Conservation (phyloP, 805 yeast genomes). For the Metschnikowia peoriensis region DNA sequence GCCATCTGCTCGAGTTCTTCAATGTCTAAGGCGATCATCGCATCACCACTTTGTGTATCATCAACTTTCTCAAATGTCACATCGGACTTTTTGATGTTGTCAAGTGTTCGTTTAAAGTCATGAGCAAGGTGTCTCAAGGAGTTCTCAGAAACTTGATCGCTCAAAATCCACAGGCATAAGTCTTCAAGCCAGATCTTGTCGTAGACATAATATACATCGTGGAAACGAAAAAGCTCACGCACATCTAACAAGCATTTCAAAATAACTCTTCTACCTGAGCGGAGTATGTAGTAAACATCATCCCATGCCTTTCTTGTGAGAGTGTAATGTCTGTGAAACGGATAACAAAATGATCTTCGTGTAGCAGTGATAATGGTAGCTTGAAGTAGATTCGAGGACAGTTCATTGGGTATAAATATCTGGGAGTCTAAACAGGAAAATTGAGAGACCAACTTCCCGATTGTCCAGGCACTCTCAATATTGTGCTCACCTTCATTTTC, state of each 20-base stretch:
- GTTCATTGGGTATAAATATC: constrained; percentile 32
- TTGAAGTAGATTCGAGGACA: constrained; percentile 40
- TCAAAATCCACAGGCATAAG: constrained; percentile 68
- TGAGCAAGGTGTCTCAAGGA: constrained; percentile 63
- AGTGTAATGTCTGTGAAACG: constrained; percentile 71
- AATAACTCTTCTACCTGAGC: constrained; percentile 68
- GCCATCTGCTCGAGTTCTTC: constrained; percentile 20
- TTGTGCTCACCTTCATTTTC: constrained; percentile 69
- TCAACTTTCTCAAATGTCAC: constrained; percentile 56
- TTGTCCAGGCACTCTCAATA: constrained; percentile 90
- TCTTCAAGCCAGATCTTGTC: constrained; percentile 77
- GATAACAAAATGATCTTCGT: constrained; percentile 74
- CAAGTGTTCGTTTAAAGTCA: constrained; percentile 52
- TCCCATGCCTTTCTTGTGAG: constrained; percentile 65
- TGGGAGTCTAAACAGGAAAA: constrained; percentile 67
- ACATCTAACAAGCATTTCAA: constrained; percentile 57
- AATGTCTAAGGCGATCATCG: constrained; percentile 19
- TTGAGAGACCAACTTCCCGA: constrained; percentile 85
- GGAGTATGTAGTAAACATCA: constrained; percentile 63
- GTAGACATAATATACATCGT: constrained; percentile 83
- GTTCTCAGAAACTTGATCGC: constrained; percentile 57
- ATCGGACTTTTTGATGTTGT: constrained; percentile 38
- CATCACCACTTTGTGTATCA: constrained; percentile 19
- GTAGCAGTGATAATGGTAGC: constrained; percentile 60
- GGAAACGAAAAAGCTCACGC: constrained; percentile 74